phyloP scores from a whole-genome alignment of 2,329 filamentous ascomycete species.

The Botrytis galanthina region DNA sequence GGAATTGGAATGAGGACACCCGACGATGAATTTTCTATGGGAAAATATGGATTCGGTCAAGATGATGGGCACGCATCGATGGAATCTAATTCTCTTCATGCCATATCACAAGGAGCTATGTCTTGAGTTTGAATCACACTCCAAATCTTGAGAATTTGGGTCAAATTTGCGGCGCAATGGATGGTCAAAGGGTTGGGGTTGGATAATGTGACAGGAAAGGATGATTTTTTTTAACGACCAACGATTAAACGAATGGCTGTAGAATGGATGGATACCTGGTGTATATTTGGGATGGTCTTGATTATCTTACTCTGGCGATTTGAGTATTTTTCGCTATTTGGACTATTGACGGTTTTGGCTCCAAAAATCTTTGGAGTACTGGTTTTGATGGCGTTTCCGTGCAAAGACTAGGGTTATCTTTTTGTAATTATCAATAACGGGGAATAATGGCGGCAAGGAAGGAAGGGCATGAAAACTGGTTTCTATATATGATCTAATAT shows the following conservation, averaged over 20 bases:
- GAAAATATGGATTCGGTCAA: constrained; percentile 52
- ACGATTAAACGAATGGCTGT: constrained; percentile 22
- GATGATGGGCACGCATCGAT: constrained; percentile 29
- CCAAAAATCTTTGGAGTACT: constrained; percentile 8
- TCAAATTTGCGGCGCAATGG: constrained; percentile 15
- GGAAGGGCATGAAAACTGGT: background rate
- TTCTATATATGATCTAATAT: background rate
- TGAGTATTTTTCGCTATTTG: constrained; percentile 5
- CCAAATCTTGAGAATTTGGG: background rate
- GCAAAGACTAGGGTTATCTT: background rate
- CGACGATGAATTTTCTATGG: constrained; percentile 61
- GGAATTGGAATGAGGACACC: constrained; percentile 70
- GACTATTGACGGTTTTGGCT: constrained; percentile 14
- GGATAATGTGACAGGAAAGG: constrained; percentile 18
- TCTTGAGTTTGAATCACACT: constrained; percentile 4
- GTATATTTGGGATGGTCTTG: constrained; percentile 22
- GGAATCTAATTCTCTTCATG: constrained; percentile 26
- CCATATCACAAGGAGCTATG: constrained; percentile 13
- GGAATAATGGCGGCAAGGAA: constrained; percentile 1
- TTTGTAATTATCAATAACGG: constrained; percentile 8
- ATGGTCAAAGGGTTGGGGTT: constrained; percentile 15
- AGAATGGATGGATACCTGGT: constrained; percentile 22
- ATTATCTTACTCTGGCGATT: constrained; percentile 16
- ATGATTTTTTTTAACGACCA: constrained; percentile 21
- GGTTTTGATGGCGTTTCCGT: constrained; percentile 10